Evolutionary conservation across 2,329 filamentous ascomycete genomes (phyloP), one percentile per base, ranked within the genome.

Genomic region (Penicillium sp.): DNA sequence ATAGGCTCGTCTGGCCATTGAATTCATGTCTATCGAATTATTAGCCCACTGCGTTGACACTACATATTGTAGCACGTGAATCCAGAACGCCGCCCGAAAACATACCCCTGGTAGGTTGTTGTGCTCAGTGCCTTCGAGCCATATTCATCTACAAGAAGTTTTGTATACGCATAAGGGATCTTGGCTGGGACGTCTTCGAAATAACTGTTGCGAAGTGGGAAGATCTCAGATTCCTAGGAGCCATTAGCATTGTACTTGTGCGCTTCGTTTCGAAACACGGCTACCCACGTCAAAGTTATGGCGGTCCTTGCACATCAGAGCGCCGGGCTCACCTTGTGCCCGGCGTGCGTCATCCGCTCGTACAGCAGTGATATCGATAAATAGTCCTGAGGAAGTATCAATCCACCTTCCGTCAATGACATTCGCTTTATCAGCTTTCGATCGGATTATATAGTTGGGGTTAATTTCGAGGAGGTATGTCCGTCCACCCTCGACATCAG

Each of bases 381-480:
- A 88, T 0, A 88, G 72, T 0, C 86, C 86, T 0, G 83, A 86
- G 0, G 81, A 76, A 21, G 78, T 86, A 68, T 88, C 86, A 63
- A 88, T 86, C 85, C 85, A 88, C 23, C 86, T 78, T 9, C 82
- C 85, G 68, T 88, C 86, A 58, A 88, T 88, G 35, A 83, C 78
- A 63, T 88, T 88, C 53, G 80, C 67, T 13, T 59, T 72, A 66
- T 88, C 86, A 5, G 73, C 56, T 0, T 73, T 79, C 2, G 76
- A 78, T 23, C 77, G 74, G 60, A 83, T 79, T 5, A 73, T 73
- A 67, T 82, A 86, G 66, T 86, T 76, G 9, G 86, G 85, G 62
- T 88, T 88, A 57, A 88, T 80, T 56, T 88, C 86, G 5, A 88
- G 75, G 49, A 88, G 72, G 67, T 86, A 88, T 19, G 80, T 77